Evolutionary conservation across 208 protist genomes (phyloP).

Genomic region (Leishmania amazonensis): DNA sequence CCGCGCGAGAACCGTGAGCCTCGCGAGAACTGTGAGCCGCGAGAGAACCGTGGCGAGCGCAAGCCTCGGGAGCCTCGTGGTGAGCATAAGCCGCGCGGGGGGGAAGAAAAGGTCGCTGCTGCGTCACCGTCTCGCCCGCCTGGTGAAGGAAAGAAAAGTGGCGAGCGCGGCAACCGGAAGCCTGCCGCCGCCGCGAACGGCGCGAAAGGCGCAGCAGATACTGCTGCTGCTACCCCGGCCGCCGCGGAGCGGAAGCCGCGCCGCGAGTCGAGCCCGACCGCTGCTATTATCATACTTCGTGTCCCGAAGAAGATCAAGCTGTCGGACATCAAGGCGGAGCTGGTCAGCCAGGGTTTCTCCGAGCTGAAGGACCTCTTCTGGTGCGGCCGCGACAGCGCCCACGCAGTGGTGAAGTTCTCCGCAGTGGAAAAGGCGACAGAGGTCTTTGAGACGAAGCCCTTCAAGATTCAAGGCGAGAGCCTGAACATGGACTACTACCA

Average conservation of each 20-base stretch:
- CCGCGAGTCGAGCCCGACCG: conserved; percentile 28
- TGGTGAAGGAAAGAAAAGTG: conserved; percentile 2
- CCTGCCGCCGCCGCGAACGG: conserved; percentile 3
- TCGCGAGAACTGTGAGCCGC: conserved; percentile 16
- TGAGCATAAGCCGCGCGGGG: conserved; percentile 25
- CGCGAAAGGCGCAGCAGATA: not conserved
- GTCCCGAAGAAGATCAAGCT: conserved; percentile 72
- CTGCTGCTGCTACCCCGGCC: not conserved
- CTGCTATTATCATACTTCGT: conserved; percentile 45
- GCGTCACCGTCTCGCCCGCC: not conserved
- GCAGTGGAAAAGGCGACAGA: conserved; percentile 28
- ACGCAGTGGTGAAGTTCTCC: conserved; percentile 62
- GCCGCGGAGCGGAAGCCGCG: conserved; percentile 12
- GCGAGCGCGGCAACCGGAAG: conserved; percentile 2
- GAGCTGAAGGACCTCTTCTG: conserved; percentile 62
- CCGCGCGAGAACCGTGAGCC: conserved; percentile 17
- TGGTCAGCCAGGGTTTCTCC: conserved; percentile 21
- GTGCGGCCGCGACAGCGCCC: conserved; percentile 57
- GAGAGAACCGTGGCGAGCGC: conserved; percentile 24
- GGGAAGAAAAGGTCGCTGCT: conserved; percentile 1
- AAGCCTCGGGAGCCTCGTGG: conserved; percentile 24
- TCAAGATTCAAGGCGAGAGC: conserved; percentile 37
- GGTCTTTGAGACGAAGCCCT: conserved; percentile 20
- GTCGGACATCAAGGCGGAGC: conserved; percentile 58
- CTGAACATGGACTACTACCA: conserved; percentile 29